A percentile compares a stretch with the other conserved stretches of the same genome.
Evolutionary conservation across 2,329 filamentous ascomycete genomes (phyloP).

Genomic region (Paecilomyces sp.): DNA sequence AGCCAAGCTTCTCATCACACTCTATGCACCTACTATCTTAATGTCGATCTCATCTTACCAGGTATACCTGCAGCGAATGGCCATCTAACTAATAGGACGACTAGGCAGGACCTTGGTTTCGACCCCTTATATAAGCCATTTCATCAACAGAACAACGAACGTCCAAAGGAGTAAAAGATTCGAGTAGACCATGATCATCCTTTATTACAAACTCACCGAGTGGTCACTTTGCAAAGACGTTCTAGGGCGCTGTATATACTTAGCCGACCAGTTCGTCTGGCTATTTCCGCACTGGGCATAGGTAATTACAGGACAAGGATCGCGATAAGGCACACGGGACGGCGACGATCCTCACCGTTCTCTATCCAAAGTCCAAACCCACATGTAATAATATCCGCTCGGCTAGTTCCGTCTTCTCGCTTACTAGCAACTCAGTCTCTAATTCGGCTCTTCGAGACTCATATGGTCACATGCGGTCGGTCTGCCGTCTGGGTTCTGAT

Average conservation of each 20-base stretch:
- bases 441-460: too few relatives aligned
- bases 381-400: neutral
- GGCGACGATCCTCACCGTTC: neutral
- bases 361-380: neutral
- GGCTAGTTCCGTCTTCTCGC: neutral
- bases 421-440: neutral
- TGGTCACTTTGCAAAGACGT: neutral
- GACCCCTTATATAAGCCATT: too few relatives aligned
- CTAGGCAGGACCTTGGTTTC: too few relatives aligned
- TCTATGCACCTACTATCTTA: too few relatives aligned
- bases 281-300: neutral
- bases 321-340: neutral
- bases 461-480: too few relatives aligned
- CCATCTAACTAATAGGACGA: too few relatives aligned
- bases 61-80: too few relatives aligned
- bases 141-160: too few relatives aligned
- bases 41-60: too few relatives aligned
- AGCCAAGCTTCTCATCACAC: neutral
- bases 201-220: neutral
- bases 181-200: neutral
- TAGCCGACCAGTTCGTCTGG: neutral
- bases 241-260: neutral
- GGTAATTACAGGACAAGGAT: neutral
- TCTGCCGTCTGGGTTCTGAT: too few relatives aligned
- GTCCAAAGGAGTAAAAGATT: too few relatives aligned